These are phyloP conservation scores for Dysphania ambrosioides DNA, from an alignment of 148 eudicot species.

Conservation along the genomic window DNA sequence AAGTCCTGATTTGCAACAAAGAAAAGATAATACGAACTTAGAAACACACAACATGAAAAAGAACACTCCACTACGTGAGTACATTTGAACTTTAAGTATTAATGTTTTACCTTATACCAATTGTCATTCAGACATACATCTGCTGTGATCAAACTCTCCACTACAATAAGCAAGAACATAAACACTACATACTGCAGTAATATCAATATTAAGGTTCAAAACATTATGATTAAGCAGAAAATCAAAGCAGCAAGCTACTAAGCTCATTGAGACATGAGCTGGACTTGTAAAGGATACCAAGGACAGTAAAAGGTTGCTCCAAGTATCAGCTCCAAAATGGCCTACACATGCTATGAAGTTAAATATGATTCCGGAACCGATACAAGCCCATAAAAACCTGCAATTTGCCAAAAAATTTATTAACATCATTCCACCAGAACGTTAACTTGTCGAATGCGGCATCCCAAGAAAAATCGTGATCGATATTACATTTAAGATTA, in stretches of 20 bases:
- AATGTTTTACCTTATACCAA: conserved; percentile 48
- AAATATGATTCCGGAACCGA: conserved; percentile 35
- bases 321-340: conserved; percentile 36
- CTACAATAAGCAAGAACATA: conserved; percentile 38
- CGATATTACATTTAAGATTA: too few species aligned
- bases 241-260: too few species aligned
- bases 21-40: background rate
- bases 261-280: too few species aligned
- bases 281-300: conserved; percentile 36
- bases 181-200: conserved; percentile 38
- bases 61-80: too few species aligned
- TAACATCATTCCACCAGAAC: too few species aligned
- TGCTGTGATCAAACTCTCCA: conserved; percentile 38
- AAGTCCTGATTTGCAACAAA: conserved; percentile 43
- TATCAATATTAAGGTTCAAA: background rate
- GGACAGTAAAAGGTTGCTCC: conserved; percentile 33
- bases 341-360: conserved; percentile 45
- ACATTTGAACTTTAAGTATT: background rate
- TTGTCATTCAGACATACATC: conserved; percentile 38
- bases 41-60: background rate
- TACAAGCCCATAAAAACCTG: conserved; percentile 59
- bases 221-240: background rate
- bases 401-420: background rate
- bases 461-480: too few species aligned
- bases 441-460: too few species aligned